Conservation (phyloP, 306 rosid genomes). For the Vigna reflexopilosa region DNA sequence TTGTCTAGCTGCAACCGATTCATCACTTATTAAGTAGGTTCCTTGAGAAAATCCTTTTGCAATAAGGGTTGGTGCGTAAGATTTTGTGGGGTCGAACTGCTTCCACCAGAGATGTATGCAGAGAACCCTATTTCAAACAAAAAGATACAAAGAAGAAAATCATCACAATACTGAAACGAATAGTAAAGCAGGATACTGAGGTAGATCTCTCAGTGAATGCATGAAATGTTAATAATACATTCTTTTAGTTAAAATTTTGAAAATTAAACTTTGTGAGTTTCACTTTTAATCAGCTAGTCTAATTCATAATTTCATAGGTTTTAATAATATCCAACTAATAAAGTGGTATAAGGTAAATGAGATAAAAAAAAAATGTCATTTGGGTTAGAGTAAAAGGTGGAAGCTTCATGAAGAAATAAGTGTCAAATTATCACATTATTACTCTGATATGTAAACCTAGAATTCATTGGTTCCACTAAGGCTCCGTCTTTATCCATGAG, state of each 20-base stretch:
- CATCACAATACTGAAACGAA: background rate
- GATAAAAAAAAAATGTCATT: background rate
- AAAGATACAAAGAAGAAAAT: background rate
- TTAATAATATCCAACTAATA: background rate
- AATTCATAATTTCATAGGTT: background rate
- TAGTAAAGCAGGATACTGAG: background rate
- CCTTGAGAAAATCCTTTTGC: slow-evolving; percentile 8
- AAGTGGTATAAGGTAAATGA: background rate
- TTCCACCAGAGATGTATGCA: slow-evolving; percentile 8
- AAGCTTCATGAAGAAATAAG: no score
- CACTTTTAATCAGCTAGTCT: background rate
- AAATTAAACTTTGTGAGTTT: background rate
- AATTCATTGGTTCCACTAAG: background rate
- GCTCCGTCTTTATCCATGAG: background rate
- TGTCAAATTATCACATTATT: no score
- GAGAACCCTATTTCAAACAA: slow-evolving; percentile 16
- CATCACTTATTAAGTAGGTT: slow-evolving; percentile 8
- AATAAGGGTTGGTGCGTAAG: slow-evolving; percentile 12
- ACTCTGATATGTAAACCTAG: no score
- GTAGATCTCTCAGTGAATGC: background rate
- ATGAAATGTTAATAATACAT: background rate
- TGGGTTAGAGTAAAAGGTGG: no score
- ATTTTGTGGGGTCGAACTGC: slow-evolving; percentile 17
- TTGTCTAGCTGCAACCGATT: background rate
- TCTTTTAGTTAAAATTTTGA: background rate